These are phyloP conservation scores for Pyrenophora tritici-repentis DNA, from an alignment of 2,329 filamentous ascomycete genomes.

Conservation along the genomic window DNA sequence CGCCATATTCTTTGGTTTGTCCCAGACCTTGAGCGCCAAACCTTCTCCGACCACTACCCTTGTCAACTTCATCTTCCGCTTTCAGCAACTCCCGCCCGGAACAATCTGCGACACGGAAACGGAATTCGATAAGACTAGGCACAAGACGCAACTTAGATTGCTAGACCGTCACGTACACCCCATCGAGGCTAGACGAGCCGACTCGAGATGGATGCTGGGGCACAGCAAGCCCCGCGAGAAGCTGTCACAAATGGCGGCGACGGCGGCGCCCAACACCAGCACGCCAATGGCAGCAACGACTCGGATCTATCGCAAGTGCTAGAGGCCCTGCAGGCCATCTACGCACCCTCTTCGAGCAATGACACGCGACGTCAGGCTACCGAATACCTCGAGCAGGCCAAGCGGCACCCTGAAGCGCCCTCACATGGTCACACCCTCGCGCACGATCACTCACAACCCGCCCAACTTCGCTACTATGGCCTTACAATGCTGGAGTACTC, in stretches of 20 bases:
- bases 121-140: background rate
- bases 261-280: constrained; percentile 19
- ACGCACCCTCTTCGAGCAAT: constrained; percentile 80
- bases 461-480: constrained; percentile 89
- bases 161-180: background rate
- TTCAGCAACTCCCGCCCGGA: constrained; percentile 13
- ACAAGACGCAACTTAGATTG: background rate
- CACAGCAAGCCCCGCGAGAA: constrained; percentile 33
- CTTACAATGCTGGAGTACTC: constrained; percentile 89
- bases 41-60: constrained; percentile 14
- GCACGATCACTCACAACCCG: constrained; percentile 72
- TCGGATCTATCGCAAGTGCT: constrained; percentile 69
- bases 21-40: constrained; percentile 21
- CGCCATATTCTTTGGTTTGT: constrained; percentile 21
- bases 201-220: constrained; percentile 40
- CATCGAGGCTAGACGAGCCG: constrained; percentile 14
- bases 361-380: constrained; percentile 81
- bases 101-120: background rate
- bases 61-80: constrained; percentile 16
- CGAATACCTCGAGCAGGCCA: constrained; percentile 82
- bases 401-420: constrained; percentile 77
- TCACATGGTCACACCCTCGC: constrained; percentile 85
- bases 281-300: constrained; percentile 29
- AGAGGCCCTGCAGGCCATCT: constrained; percentile 84
- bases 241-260: constrained; percentile 27